These are phyloP conservation scores for Marasmius sp. DNA, from an alignment of 1,284 basidiomycete species.

Conservation along the genomic window DNA sequence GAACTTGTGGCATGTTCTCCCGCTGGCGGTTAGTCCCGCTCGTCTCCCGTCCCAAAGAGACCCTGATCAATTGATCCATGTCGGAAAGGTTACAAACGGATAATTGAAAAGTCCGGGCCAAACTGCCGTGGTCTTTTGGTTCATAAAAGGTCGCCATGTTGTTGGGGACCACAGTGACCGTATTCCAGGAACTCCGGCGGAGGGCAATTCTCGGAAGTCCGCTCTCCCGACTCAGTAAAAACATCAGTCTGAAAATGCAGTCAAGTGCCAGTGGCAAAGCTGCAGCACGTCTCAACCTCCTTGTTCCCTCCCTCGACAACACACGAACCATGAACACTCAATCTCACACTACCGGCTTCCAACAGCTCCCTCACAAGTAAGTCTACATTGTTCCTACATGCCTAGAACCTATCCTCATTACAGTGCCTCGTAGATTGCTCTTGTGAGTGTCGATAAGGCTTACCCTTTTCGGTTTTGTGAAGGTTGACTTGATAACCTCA, in stretches of 20 bases:
- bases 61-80: too few relatives aligned
- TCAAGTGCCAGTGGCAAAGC: neutral
- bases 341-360: conserved; percentile 1
- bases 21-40: too few relatives aligned
- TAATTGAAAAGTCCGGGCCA: too few relatives aligned
- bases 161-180: neutral
- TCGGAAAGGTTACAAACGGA: too few relatives aligned
- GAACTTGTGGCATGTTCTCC: too few relatives aligned
- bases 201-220: neutral
- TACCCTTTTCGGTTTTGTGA: neutral
- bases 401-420: neutral
- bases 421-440: conserved; percentile 6
- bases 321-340: neutral
- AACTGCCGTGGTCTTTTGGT: too few relatives aligned
- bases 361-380: conserved; percentile 6
- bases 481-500: conserved; percentile 22
- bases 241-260: neutral
- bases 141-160: too few relatives aligned
- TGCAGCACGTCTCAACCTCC: neutral
- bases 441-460: neutral
- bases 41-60: too few relatives aligned
- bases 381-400: neutral
- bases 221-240: neutral
- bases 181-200: neutral
- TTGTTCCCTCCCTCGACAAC: neutral